Evolutionary conservation across 1,139 yeast species (phyloP).

Genomic region (Oligophagozyma castellii): DNA sequence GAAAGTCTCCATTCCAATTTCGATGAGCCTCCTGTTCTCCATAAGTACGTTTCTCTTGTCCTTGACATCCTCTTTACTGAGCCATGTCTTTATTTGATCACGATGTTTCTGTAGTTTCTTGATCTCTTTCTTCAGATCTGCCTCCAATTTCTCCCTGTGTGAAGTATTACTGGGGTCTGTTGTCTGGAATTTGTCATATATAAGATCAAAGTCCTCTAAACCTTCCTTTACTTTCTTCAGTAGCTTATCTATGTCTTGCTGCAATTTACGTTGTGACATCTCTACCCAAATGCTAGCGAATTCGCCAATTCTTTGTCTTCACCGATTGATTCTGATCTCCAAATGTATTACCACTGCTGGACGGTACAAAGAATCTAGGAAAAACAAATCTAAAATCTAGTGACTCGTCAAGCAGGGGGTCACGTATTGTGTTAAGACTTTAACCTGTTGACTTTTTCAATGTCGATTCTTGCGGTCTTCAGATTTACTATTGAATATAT

Average conservation of each 20-base stretch:
- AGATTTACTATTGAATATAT: no score
- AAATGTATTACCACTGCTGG: no score
- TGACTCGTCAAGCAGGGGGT: no score
- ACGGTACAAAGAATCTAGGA: no score
- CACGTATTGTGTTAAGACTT: no score
- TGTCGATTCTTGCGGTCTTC: no score
- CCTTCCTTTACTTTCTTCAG: constrained; percentile 93
- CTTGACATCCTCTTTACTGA: constrained; percentile 83
- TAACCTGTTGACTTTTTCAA: no score
- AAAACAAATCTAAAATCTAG: no score
- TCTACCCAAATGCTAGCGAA: constrained; percentile 2
- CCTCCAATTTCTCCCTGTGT: constrained; percentile 88
- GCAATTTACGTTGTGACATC: constrained; percentile 58
- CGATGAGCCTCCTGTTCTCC: constrained; percentile 75
- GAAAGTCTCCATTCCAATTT: constrained; percentile 91
- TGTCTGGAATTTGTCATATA: constrained; percentile 72
- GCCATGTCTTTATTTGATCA: constrained; percentile 94
- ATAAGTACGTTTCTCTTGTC: constrained; percentile 62
- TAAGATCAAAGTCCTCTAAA: constrained; percentile 71
- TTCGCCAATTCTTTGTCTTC: background rate
- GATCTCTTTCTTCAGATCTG: constrained; percentile 88
- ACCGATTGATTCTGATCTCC: no score
- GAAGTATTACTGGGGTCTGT: constrained; percentile 58
- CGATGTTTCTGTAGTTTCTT: constrained; percentile 88
- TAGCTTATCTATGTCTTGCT: constrained; percentile 88